A percentile compares a stretch with the other conserved stretches of the same genome.
Evolutionary conservation across 805 yeast species (phyloP).

Genomic region (Spathaspora hagerdaliae): DNA sequence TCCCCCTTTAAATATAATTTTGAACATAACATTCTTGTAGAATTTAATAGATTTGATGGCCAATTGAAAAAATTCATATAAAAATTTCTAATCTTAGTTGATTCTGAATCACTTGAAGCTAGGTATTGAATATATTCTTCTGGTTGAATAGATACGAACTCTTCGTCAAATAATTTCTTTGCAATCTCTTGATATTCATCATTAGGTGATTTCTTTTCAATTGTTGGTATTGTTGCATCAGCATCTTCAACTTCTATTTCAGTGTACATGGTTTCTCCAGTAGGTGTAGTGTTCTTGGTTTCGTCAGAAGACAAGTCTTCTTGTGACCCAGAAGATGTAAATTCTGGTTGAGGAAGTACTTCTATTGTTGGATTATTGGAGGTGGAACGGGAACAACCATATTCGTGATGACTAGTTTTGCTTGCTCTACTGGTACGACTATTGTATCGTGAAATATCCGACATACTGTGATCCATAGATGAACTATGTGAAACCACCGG

Average conservation of each 20-base stretch:
- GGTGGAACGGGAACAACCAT: no score
- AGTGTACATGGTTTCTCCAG: neutral
- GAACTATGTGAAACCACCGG: no score
- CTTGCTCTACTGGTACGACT: no score
- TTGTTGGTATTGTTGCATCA: neutral
- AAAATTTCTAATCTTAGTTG: slow-evolving; percentile 33
- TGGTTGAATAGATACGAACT: slow-evolving; percentile 39
- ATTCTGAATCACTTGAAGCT: slow-evolving; percentile 36
- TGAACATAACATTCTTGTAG: slow-evolving; percentile 60
- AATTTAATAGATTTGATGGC: slow-evolving; percentile 48
- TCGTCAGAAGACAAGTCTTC: no score
- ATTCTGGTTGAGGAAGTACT: no score
- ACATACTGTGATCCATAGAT: no score
- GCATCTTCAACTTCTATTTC: neutral
- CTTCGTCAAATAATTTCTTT: slow-evolving; percentile 30
- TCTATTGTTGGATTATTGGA: no score
- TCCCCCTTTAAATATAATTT: slow-evolving; percentile 76
- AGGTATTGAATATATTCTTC: slow-evolving; percentile 43
- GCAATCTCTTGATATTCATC: slow-evolving; percentile 26
- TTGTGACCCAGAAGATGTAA: no score
- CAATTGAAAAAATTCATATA: slow-evolving; percentile 47
- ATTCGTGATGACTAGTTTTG: no score
- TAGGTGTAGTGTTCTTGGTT: neutral
- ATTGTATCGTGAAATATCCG: no score
- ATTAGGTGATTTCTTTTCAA: neutral